phyloP scores from a whole-genome alignment of 495 filamentous ascomycete species.

The Lichina pygmaea region DNA sequence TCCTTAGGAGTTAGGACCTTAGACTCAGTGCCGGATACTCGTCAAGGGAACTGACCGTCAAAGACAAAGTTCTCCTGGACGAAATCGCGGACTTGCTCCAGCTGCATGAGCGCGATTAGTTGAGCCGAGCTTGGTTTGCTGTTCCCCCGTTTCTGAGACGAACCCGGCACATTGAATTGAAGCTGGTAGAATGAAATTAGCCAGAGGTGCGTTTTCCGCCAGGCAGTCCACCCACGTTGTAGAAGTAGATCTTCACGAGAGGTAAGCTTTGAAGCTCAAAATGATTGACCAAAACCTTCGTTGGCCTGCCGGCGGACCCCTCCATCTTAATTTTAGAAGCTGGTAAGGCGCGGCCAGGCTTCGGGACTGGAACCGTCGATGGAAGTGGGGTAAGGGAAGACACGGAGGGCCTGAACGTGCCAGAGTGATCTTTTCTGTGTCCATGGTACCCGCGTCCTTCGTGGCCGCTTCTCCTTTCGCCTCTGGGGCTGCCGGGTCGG shows the following conservation, averaged over 20 bases:
- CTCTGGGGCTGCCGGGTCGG: background rate
- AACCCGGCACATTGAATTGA: conserved; percentile 1
- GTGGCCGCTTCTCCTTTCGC: background rate
- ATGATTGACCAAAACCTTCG: conserved; percentile 1
- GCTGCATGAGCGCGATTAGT: background rate
- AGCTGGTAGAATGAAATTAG: background rate
- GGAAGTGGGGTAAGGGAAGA: background rate
- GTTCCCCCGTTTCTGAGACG: conserved; percentile 1
- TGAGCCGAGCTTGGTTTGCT: background rate
- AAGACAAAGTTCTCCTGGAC: conserved; percentile 1
- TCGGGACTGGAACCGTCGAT: background rate
- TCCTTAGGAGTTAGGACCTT: background rate
- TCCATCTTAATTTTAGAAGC: background rate
- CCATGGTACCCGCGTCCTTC: background rate
- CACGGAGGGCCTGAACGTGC: background rate
- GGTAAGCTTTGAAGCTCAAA: conserved; percentile 1
- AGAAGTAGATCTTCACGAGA: background rate
- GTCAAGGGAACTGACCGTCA: background rate
- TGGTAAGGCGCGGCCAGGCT: background rate
- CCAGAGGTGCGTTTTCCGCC: background rate
- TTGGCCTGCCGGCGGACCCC: background rate
- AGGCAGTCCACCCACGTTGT: background rate
- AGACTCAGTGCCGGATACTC: background rate
- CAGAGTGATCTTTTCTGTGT: background rate
- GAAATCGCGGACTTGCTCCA: background rate